Evolutionary conservation across 306 rosid genomes (phyloP).

Genomic region (Prinsepia uniflora): DNA sequence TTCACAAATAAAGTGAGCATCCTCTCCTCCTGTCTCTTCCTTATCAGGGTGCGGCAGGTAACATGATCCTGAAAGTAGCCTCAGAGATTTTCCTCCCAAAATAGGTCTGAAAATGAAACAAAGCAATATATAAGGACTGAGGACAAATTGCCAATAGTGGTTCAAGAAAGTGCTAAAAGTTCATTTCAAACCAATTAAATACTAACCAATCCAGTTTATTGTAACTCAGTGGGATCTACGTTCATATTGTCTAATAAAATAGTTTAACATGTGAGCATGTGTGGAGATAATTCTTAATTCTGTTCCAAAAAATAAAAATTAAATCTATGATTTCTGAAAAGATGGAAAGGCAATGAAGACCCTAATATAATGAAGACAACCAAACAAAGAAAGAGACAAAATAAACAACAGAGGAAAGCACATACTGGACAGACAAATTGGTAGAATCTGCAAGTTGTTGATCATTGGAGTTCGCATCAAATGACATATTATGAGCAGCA

Average conservation of each 20-base stretch:
- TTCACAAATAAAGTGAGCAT: conserved; percentile 79
- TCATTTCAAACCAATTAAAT: not conserved
- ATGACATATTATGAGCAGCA: conserved; percentile 56
- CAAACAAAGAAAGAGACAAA: conserved; percentile 2
- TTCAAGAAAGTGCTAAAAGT: not conserved
- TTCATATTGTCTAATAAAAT: not conserved
- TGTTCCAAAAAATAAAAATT: not conserved
- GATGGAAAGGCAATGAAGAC: not conserved
- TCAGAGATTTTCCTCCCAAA: conserved; percentile 46
- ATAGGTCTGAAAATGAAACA: conserved; percentile 39
- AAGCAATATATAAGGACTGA: not conserved
- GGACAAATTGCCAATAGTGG: not conserved
- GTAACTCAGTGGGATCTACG: not conserved
- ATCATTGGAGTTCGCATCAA: conserved; percentile 48
- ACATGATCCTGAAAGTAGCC: conserved; percentile 74
- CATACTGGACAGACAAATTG: conserved; percentile 49
- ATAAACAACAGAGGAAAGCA: conserved; percentile 16
- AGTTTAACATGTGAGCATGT: not conserved
- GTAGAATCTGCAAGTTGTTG: conserved; percentile 42
- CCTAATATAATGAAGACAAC: not conserved
- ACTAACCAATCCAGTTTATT: not conserved
- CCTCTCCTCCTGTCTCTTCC: conserved; percentile 88
- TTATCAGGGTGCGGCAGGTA: conserved; percentile 91
- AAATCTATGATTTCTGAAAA: not conserved
- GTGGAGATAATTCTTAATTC: conserved; percentile 4